Evolutionary conservation across 805 yeast species (phyloP), one percentile per base, ranked within the genome.

Genomic region (Vanderwaltozyma verrucispora): DNA sequence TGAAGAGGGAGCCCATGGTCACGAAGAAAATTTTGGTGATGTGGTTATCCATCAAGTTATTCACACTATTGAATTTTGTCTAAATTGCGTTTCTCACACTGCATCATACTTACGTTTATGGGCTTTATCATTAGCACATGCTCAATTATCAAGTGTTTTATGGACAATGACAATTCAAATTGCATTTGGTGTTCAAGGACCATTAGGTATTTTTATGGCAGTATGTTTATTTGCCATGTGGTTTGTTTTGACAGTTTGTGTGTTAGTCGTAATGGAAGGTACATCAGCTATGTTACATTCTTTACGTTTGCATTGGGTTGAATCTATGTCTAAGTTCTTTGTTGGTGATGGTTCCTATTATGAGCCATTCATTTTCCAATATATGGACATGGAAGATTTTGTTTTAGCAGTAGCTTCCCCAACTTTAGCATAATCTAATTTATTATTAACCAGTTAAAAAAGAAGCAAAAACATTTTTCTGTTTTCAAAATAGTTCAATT

Each of bases 281-380:
- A 80, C 87, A 0, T 77, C 85, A n/a, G 87, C 87, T 16, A 80
- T 80, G 88, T 65, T 80, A 51, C 88, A 80, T 56, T 73, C 83
- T 13, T 68, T 80, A 50, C 72, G 88, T 62, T 65, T 80, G 49
- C 88, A 80, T 53, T 80, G 88, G 88, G 87, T 80, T 37, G 88
- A 80, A 53, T 74, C 84, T 27, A 80, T 80, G 88, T 76, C 84
- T 32, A 80, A 80, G 57, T 80, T 76, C 54, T 80, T 80, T 46
- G 80, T 76, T 51, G 88, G 88, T 53, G 86, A 80, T 52, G 88
- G 88, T 45, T 62, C 69, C 33, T 71, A 75, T 9, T 80, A 77
- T 52, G 72, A 71, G 42, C 88, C 88, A 21, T 80, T 77, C 51
- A 59, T 66, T 1, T 77, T 79, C 47, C 18, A 28, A 19, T 31